These are phyloP conservation scores for Alternaria triticina DNA, from an alignment of 2,329 filamentous ascomycete genomes.

Conservation along the genomic window DNA sequence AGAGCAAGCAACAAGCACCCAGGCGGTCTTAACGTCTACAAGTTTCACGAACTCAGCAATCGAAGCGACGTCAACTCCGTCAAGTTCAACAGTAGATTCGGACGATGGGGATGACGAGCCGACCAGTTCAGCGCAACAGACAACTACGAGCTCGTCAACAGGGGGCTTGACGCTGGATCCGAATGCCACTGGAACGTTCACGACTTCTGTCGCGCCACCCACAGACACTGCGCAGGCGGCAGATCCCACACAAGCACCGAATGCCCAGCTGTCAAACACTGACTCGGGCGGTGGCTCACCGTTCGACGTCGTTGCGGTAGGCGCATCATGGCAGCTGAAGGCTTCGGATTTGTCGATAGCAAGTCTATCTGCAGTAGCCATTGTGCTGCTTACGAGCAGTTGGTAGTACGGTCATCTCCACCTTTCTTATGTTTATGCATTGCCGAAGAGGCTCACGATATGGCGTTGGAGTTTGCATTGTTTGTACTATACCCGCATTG, in stretches of 20 bases:
- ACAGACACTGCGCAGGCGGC: conserved; percentile 9
- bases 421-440: conserved; percentile 12
- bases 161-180: conserved; percentile 20
- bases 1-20: conserved; percentile 17
- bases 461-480: conserved; percentile 21
- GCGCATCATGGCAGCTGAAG: conserved; percentile 22
- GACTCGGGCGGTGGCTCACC: conserved; percentile 55
- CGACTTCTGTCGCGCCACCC: conserved; percentile 9
- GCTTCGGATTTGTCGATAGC: conserved; percentile 4
- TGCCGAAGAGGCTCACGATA: conserved; percentile 18
- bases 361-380: conserved; percentile 18
- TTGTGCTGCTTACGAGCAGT: conserved; percentile 15
- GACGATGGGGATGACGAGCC: conserved; percentile 5
- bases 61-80: conserved; percentile 9
- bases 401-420: background rate
- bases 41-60: conserved; percentile 1
- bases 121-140: conserved; percentile 3
- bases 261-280: conserved; percentile 41
- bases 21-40: background rate
- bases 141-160: conserved; percentile 13
- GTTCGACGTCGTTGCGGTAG: conserved; percentile 47
- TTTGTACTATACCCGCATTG: conserved; percentile 38
- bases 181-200: conserved; percentile 17
- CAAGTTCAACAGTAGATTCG: conserved; percentile 4
- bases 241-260: conserved; percentile 25